Conservation (phyloP, 352 stramenopile genomes). For the Phytopythium kandeliae region DNA sequence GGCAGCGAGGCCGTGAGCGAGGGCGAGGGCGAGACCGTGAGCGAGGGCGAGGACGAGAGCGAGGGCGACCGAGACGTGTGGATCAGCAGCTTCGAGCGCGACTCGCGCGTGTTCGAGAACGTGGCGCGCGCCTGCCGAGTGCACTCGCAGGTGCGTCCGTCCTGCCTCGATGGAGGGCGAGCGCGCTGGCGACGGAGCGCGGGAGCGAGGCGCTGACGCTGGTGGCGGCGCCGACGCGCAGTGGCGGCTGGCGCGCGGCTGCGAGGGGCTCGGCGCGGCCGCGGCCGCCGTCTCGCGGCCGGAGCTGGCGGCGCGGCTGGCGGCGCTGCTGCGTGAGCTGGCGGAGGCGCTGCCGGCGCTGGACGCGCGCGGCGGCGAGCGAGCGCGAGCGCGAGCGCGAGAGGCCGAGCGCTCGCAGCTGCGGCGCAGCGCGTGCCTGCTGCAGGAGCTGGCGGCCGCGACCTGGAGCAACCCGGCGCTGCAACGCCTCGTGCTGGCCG, state of each 20-base stretch:
- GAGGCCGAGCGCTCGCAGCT: too few species aligned
- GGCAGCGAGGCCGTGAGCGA: too few species aligned
- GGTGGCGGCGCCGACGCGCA: neutral
- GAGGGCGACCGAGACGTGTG: conserved; percentile 17
- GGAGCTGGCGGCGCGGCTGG: conserved; percentile 1
- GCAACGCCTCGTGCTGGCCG: conserved; percentile 45
- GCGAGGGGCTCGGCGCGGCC: too few species aligned
- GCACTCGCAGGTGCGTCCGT: conserved; percentile 37
- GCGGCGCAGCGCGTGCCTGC: conserved; percentile 17
- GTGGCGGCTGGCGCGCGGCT: neutral
- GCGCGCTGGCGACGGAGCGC: too few species aligned
- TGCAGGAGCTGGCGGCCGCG: conserved; percentile 43
- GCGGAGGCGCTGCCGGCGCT: conserved; percentile 22
- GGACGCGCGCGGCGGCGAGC: neutral
- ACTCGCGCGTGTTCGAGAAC: conserved; percentile 53
- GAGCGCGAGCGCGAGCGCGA: too few species aligned
- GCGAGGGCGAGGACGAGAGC: too few species aligned
- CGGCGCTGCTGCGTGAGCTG: conserved; percentile 20
- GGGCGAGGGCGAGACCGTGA: too few species aligned
- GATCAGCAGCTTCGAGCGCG: conserved; percentile 58
- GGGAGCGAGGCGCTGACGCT: neutral
- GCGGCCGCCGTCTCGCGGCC: neutral
- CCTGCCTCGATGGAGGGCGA: too few species aligned
- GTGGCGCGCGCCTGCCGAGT: conserved; percentile 26
- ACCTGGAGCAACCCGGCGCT: conserved; percentile 22